Conservation (phyloP, 495 filamentous ascomycete species). For the Penicillium turbatum region DNA sequence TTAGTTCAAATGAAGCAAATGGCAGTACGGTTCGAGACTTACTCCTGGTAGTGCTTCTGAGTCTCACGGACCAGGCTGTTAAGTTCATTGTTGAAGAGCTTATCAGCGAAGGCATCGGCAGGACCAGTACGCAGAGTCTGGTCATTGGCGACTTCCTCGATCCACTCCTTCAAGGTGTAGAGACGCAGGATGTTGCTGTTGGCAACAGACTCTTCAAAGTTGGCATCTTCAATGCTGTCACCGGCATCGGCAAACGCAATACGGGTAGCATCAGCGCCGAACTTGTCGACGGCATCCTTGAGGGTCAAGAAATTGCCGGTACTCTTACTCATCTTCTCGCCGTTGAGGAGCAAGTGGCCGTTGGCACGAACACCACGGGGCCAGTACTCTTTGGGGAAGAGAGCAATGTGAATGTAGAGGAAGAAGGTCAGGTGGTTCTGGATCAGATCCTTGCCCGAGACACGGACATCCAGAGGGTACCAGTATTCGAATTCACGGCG, state of each 20-base stretch:
- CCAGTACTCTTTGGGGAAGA: constrained; percentile 86
- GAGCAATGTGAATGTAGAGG: constrained; percentile 89
- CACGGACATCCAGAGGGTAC: constrained; percentile 84
- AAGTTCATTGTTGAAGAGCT: constrained; percentile 90
- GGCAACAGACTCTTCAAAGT: constrained; percentile 93
- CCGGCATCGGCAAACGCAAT: constrained; percentile 93
- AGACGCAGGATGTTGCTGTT: constrained; percentile 85
- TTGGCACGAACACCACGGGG: constrained; percentile 79
- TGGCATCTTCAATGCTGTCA: constrained; percentile 92
- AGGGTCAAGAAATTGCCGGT: constrained; percentile 96
- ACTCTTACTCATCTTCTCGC: constrained; percentile 94
- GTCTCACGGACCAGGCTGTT: constrained; percentile 76
- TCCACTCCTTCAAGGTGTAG: constrained; percentile 85
- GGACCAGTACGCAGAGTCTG: constrained; percentile 66
- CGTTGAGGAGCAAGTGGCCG: constrained; percentile 89
- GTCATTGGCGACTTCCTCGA: constrained; percentile 75
- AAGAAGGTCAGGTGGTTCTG: constrained; percentile 93
- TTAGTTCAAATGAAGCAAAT: neutral
- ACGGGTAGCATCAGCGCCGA: constrained; percentile 86
- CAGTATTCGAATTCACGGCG: constrained; percentile 92
- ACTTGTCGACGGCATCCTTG: constrained; percentile 80
- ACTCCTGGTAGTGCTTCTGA: constrained; percentile 67
- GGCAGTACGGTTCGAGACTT: constrained; percentile 19
- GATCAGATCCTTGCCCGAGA: constrained; percentile 83
- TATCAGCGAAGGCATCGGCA: constrained; percentile 76